Base-by-base conservation (phyloP, 192 early-diverging fungal genomes). In the Pecoramyces ruminantium region DNA sequence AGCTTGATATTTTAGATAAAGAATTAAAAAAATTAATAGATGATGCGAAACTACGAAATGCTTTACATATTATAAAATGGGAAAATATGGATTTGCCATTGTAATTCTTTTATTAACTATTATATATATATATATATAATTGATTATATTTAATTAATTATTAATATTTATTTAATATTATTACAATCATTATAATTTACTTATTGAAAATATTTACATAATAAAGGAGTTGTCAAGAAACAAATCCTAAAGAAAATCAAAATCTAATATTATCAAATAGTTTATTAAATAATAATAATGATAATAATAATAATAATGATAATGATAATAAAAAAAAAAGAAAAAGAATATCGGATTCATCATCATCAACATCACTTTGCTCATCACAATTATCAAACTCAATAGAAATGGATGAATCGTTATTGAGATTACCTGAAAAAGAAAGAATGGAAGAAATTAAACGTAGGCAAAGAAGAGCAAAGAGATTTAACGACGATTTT, bases 31-130 rank as follows among this genome's bases (percentile, higher is more conserved):
- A 67, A n/a, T 11, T 67, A 25, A 67, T 67, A 9, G 25, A 0
- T 8, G 25, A 67, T 79, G 78, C 78, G 0, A 16, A 39, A 38
- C 0, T 4, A n/a, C 25, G n/a, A 38, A 84, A 85, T 25, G 86
- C 82, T 29, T 42, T 94, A 27, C 87, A 85, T 80, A 84, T 83
- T 0, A 88, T 90, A 2, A 90, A 94, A 81, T 95, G 94, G 94
- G 87, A 89, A 6, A 84, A 87, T n/a, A 88, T 92, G 87, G 82
- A 83, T 0, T 82, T 95, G 29, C 93, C 94, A 80, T 82, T 81
- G 93, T 93, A 87, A 80, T 78, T 81, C n/a, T n/a, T n/a, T n/a
- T n/a, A n/a, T n/a, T n/a, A n/a, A n/a, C n/a, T n/a, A n/a, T n/a
- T n/a, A n/a, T n/a, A n/a, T n/a, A 34, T 34, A 34, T 34, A 11